Base-by-base conservation (phyloP, 768 basidiomycete genomes). In the Lactifluus piperatus region DNA sequence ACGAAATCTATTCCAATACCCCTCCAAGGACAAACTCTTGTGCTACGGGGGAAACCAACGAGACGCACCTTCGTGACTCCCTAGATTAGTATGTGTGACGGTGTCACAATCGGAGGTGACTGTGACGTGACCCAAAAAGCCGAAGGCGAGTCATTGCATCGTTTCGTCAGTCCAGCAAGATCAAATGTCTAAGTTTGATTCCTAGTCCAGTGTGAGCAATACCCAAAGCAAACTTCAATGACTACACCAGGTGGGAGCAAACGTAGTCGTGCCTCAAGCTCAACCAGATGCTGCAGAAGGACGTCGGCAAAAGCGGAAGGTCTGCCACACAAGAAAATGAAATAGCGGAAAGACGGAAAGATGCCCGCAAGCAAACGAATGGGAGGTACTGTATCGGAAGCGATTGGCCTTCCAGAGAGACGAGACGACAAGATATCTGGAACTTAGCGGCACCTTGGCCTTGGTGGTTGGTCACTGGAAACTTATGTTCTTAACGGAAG, bases 161-260 rank as follows among this genome's bases (percentile, higher is more conserved):
- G 37, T 11, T n/a, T 39, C 16, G 16, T 39, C 14, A 11, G 14
- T 18, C 37, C 16, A 39, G 37, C 37, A 26, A 26, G 44, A 29
- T 10, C 26, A 47, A 20, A 13, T 46, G 24, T 34, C 53, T 45
- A 20, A 54, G 44, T 44, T 37, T 43, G 29, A 48, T 60, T 47
- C 22, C 37, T 13, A 39, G 44, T 29, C 50, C 26, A 56, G 60
- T 61, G 60, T 61, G 60, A 61, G 22, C 36, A 37, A 61, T 48
- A 22, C 16, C 10, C 41, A 55, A 51, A 51, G 60, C 51, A 32
- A 32, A 37, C 18, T 22, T 20, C 7, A 29, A 34, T 48, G 54
- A 56, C 36, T 46, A 55, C 50, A 26, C 52, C 60, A 56, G 56
- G 43, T n/a, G n/a, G 30, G 9, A 50, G 50, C 24, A 27, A 51